Conservation (phyloP, 768 basidiomycete species). For the Auriscalpium microsporum region DNA sequence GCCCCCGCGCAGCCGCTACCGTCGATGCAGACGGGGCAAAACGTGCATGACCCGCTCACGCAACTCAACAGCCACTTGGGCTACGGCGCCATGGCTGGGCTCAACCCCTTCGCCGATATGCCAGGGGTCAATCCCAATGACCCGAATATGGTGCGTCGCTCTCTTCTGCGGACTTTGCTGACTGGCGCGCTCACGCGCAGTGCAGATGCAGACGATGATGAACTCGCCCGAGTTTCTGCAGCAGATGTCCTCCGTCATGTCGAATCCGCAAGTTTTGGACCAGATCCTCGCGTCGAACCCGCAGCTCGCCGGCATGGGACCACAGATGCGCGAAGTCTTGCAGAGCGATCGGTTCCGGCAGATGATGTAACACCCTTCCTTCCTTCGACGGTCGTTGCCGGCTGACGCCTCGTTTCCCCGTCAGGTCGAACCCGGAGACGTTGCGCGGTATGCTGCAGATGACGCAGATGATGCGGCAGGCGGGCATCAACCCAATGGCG, state of each 20-base stretch:
- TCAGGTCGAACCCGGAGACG: slow-evolving; percentile 66
- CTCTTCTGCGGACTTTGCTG: background rate
- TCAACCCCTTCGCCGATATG: slow-evolving; percentile 90
- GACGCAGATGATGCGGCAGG: slow-evolving; percentile 44
- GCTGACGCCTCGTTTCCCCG: background rate
- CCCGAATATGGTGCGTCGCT: slow-evolving; percentile 75
- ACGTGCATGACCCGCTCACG: slow-evolving; percentile 78
- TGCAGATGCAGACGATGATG: slow-evolving; percentile 77
- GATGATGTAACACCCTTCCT: slow-evolving; percentile 49
- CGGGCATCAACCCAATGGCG: slow-evolving; percentile 25
- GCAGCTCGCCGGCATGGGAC: slow-evolving; percentile 63
- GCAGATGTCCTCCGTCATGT: slow-evolving; percentile 83
- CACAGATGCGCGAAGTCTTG: slow-evolving; percentile 72
- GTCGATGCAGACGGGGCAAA: slow-evolving; percentile 87
- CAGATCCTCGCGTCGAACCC: slow-evolving; percentile 80
- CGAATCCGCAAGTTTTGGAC: slow-evolving; percentile 83
- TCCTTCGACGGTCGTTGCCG: background rate
- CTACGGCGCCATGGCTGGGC: slow-evolving; percentile 71
- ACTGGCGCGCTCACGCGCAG: background rate
- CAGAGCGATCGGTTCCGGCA: slow-evolving; percentile 67
- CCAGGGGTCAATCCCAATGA: slow-evolving; percentile 80
- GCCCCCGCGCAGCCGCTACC: slow-evolving; percentile 56
- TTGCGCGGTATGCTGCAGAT: slow-evolving; percentile 73
- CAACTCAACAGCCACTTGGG: slow-evolving; percentile 72
- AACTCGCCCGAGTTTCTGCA: slow-evolving; percentile 76